Conservation (phyloP, 2,329 filamentous ascomycete species). For the Elsinoe perseae region DNA sequence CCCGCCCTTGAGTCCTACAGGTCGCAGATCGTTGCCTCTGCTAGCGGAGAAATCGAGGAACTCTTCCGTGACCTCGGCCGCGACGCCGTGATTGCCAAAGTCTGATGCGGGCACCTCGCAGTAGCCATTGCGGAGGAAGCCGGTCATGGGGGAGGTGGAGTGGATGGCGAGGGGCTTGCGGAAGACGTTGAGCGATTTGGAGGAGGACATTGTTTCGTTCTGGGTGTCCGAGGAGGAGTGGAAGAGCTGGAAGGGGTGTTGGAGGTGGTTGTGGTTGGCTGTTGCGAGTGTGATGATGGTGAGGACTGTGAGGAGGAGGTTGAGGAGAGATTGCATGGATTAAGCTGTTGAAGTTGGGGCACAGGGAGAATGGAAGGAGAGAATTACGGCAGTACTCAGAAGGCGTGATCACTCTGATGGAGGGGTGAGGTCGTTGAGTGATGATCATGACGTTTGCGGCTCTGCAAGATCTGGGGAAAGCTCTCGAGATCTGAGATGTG, state of each 20-base stretch:
- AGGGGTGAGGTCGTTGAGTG: constrained; percentile 1
- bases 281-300: background rate
- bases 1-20: constrained; percentile 48
- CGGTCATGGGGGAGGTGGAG: constrained; percentile 51
- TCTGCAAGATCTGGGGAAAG: constrained; percentile 4
- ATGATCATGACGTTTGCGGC: constrained; percentile 8
- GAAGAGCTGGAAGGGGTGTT: constrained; percentile 8
- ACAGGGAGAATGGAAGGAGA: background rate
- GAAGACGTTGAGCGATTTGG: constrained; percentile 39
- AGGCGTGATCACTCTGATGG: background rate
- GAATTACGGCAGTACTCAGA: background rate
- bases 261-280: constrained; percentile 13
- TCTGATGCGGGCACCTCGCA: constrained; percentile 50
- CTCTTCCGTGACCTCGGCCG: constrained; percentile 50
- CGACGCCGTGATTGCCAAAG: constrained; percentile 53
- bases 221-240: background rate
- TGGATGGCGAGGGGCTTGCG: constrained; percentile 52
- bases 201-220: constrained; percentile 4
- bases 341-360: background rate
- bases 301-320: constrained; percentile 4
- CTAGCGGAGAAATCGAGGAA: constrained; percentile 55
- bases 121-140: constrained; percentile 55
- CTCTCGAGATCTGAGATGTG: constrained; percentile 7
- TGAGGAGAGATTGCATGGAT: background rate
- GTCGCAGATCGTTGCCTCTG: constrained; percentile 52